Evolutionary conservation across 768 basidiomycete species (phyloP).

Genomic region (Collybiopsis confluens): DNA sequence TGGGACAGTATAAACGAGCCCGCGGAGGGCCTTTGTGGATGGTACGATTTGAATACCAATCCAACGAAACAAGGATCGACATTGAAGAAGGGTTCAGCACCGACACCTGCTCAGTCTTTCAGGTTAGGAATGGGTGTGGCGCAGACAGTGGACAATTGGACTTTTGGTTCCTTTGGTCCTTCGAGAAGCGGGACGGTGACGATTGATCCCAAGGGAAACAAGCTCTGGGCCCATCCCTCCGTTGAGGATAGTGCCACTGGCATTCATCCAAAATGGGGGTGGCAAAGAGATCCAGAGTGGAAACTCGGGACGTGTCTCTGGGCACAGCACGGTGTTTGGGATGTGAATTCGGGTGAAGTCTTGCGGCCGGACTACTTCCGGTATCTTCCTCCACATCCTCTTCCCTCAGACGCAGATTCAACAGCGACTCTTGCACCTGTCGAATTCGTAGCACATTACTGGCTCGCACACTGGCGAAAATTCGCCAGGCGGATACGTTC

Average conservation of each 20-base stretch:
- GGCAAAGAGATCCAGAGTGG: constrained; percentile 72
- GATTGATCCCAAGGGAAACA: constrained; percentile 80
- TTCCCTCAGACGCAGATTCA: constrained; percentile 4
- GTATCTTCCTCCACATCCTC: constrained; percentile 26
- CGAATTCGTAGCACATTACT: constrained; percentile 75
- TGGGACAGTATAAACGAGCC: constrained; percentile 99
- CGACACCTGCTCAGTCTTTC: constrained; percentile 81
- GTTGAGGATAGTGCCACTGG: constrained; percentile 44
- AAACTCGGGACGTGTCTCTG: constrained; percentile 76
- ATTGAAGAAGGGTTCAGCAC: constrained; percentile 82
- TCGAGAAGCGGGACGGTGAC: constrained; percentile 66
- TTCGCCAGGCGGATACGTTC: constrained; percentile 57
- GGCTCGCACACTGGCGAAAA: constrained; percentile 63
- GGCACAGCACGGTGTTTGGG: constrained; percentile 91
- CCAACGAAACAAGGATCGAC: constrained; percentile 66
- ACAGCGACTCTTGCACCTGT: constrained; percentile 36
- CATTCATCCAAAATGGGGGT: constrained; percentile 71
- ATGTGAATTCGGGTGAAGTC: constrained; percentile 61
- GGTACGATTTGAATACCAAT: constrained; percentile 61
- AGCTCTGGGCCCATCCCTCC: constrained; percentile 68
- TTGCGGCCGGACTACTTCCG: constrained; percentile 77
- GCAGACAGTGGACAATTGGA: constrained; percentile 79
- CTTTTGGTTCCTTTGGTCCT: constrained; percentile 79
- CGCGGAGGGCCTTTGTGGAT: constrained; percentile 70
- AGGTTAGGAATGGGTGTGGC: constrained; percentile 84